A percentile compares a stretch with the other conserved stretches of the same genome.
Conservation (phyloP, 2,329 filamentous ascomycete genomes). For the Sphaerulina vaccinii region DNA sequence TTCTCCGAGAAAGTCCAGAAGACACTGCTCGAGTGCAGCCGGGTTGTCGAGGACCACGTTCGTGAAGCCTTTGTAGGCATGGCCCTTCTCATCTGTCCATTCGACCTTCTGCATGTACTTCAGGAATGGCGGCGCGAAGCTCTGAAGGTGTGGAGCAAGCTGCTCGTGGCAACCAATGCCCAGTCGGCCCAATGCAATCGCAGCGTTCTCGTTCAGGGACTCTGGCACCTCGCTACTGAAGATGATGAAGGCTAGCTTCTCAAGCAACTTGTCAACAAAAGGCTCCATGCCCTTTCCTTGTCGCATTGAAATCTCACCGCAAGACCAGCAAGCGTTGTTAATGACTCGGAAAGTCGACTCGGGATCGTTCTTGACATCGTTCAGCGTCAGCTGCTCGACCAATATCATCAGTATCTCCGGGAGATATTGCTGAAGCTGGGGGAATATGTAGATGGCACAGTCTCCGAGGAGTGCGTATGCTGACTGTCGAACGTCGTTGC, state of each 20-base stretch:
- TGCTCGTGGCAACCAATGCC: conserved; percentile 75
- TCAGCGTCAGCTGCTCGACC: conserved; percentile 81
- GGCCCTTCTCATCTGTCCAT: conserved; percentile 89
- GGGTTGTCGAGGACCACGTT: conserved; percentile 82
- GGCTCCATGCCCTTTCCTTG: conserved; percentile 70
- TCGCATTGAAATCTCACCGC: conserved; percentile 85
- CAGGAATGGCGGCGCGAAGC: conserved; percentile 80
- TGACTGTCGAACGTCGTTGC: conserved; percentile 92
- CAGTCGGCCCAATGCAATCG: conserved; percentile 84
- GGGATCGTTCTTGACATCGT: conserved; percentile 69
- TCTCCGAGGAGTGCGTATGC: conserved; percentile 93
- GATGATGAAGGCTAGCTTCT: conserved; percentile 77
- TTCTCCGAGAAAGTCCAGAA: conserved; percentile 77
- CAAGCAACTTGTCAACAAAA: conserved; percentile 74
- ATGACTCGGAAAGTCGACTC: conserved; percentile 87
- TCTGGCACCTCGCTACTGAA: conserved; percentile 80
- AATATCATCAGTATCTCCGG: conserved; percentile 73
- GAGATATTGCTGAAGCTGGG: conserved; percentile 72
- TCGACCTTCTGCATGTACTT: conserved; percentile 78
- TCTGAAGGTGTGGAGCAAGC: conserved; percentile 74
- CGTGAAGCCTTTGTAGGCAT: conserved; percentile 88
- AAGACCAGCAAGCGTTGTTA: conserved; percentile 98
- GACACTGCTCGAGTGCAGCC: conserved; percentile 82
- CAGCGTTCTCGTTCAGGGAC: conserved; percentile 88
- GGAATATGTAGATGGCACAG: conserved; percentile 88